phyloP scores from a whole-genome alignment of 2,329 filamentous ascomycete genomes.

The Moelleriella libera region DNA sequence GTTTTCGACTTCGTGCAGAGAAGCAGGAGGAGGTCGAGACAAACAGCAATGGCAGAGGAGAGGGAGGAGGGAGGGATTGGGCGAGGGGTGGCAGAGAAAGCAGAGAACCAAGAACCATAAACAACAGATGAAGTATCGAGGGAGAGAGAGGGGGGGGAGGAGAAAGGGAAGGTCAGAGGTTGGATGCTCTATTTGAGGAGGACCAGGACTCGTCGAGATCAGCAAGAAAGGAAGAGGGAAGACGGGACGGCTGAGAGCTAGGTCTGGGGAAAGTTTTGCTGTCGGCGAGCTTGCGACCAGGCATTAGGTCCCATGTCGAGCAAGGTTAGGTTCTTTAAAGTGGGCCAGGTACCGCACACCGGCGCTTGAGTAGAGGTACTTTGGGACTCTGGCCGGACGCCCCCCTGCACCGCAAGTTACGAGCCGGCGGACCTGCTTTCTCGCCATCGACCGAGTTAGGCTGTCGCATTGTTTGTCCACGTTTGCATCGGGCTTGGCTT shows the following conservation, averaged over 20 bases:
- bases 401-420: neutral
- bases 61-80: neutral
- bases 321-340: neutral
- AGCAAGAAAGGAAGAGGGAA: constrained; percentile 11
- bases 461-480: too few species aligned
- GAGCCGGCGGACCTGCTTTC: neutral
- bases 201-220: neutral
- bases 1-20: neutral
- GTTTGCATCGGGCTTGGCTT: too few species aligned
- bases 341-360: constrained; percentile 1
- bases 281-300: neutral
- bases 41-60: neutral
- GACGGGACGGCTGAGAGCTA: neutral
- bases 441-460: too few species aligned
- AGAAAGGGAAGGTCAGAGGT: neutral
- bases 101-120: neutral
- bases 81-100: neutral
- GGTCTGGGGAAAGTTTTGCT: neutral
- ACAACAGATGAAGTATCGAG: neutral
- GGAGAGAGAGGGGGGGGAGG: neutral
- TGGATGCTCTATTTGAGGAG: neutral
- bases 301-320: neutral
- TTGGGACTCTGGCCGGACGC: neutral
- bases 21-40: neutral
- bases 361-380: constrained; percentile 1